Evolutionary conservation across 352 stramenopile genomes (phyloP), one percentile per base, ranked within the genome.

Genomic region (Globisporangium sylvaticum): DNA sequence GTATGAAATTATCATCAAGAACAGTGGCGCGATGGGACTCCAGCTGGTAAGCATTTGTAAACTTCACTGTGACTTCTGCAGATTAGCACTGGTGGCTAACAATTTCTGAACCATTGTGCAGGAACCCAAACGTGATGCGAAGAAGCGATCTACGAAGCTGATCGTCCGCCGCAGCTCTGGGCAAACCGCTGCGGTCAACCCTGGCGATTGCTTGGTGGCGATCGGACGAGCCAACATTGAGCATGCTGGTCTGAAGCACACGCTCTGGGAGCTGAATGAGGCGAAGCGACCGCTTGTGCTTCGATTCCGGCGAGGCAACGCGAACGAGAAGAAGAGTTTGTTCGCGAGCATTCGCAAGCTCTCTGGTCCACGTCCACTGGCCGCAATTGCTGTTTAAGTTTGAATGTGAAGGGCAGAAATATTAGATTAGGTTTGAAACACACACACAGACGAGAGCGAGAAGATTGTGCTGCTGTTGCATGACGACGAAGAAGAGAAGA

Each of bases 181-280:
- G 1, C 87, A 94, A 70, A 68, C 83, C 2, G 84, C 84, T 24
- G 76, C 83, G 6, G 88, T 96, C 31, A 93, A 89, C 48, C 84
- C 84, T n/a, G 86, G 86, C 15, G 88, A 96, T 66, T 87, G 81
- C 58, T 76, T 96, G 32, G 85, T 94, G 42, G 83, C 81, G 8
- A 93, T 96, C 42, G 81, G 86, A n/a, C 87, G 80, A 37, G 83
- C 81, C 3, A 92, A 94, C 64, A 91, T 94, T 31, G 88, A 96
- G 68, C 82, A 94, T 57, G 87, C 88, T 32, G 88, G 88, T 15
- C 73, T 96, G 3, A 92, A 93, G 72, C 88, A 94, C 67, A 94
- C 88, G 32, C 55, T 96, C 24, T 96, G 88, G 88, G 85, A 86
- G 56, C 66, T 96, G 42, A 93, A 92, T 50, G 88, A 92, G 55